A percentile compares a stretch with the other conserved stretches of the same genome.
Evolutionary conservation across 2,329 filamentous ascomycete species (phyloP).

Genomic region (Penicillium sp.): DNA sequence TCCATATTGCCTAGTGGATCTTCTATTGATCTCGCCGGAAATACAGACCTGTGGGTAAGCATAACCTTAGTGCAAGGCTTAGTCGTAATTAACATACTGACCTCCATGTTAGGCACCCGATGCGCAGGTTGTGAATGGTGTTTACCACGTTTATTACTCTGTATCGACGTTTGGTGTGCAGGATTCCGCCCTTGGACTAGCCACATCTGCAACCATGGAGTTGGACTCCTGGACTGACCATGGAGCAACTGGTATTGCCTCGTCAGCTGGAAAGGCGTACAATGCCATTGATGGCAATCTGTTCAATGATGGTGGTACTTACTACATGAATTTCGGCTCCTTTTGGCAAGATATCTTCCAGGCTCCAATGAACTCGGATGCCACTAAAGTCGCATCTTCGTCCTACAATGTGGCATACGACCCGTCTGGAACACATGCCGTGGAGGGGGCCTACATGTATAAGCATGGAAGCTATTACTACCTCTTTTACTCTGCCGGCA

Average conservation of each 20-base stretch:
- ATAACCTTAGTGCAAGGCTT: no score
- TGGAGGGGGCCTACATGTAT: slow-evolving; percentile 59
- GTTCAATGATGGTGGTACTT: slow-evolving; percentile 42
- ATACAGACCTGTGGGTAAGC: slow-evolving; percentile 51
- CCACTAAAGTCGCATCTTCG: slow-evolving; percentile 30
- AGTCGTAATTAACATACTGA: neutral
- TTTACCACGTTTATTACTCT: slow-evolving; percentile 66
- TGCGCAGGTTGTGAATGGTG: slow-evolving; percentile 54
- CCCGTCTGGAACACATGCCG: slow-evolving; percentile 49
- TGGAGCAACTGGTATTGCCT: slow-evolving; percentile 38
- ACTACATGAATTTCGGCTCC: slow-evolving; percentile 62
- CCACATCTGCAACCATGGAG: slow-evolving; percentile 48
- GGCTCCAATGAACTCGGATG: slow-evolving; percentile 47
- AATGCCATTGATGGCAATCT: slow-evolving; percentile 63
- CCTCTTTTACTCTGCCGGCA: slow-evolving; percentile 61
- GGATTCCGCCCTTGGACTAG: slow-evolving; percentile 60
- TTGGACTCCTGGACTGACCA: slow-evolving; percentile 34
- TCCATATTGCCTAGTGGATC: slow-evolving; percentile 48
- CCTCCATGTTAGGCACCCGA: slow-evolving; percentile 57
- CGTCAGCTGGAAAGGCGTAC: slow-evolving; percentile 44
- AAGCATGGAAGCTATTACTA: slow-evolving; percentile 60
- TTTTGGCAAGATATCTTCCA: slow-evolving; percentile 68
- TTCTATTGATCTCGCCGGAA: slow-evolving; percentile 47
- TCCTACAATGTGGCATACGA: slow-evolving; percentile 56
- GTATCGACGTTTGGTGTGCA: slow-evolving; percentile 63